Conservation (phyloP, 345 rosid species). For the Microthlaspi erraticum region DNA sequence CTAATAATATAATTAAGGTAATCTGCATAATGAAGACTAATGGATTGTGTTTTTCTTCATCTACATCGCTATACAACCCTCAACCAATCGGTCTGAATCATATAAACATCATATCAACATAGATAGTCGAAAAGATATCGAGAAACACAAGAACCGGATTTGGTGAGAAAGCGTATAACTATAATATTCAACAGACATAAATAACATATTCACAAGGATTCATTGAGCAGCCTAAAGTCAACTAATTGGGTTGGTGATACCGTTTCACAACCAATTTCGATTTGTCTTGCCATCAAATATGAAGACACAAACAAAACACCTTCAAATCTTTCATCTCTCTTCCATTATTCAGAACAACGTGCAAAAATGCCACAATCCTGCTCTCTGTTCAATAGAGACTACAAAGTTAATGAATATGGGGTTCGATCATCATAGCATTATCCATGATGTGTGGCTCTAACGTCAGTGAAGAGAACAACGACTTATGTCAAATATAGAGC, state of each 20-base stretch:
- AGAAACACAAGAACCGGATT: neutral
- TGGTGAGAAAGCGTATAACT: constrained; percentile 13
- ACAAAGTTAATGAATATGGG: neutral
- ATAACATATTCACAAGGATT: constrained; percentile 27
- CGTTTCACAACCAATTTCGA: constrained; percentile 40
- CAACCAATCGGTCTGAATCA: constrained; percentile 12
- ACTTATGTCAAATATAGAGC: neutral
- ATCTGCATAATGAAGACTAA: neutral
- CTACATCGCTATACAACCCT: neutral
- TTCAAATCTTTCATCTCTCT: constrained; percentile 21
- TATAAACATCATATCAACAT: constrained; percentile 28
- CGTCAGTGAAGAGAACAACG: neutral
- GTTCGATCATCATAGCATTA: neutral
- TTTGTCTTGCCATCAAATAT: constrained; percentile 39
- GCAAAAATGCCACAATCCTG: constrained; percentile 7
- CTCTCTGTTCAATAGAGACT: constrained; percentile 1
- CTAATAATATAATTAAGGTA: no score
- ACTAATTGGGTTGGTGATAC: constrained; percentile 37
- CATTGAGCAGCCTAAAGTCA: constrained; percentile 42
- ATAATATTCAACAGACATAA: neutral
- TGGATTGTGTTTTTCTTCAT: neutral
- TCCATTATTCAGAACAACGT: constrained; percentile 35
- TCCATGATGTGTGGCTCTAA: constrained; percentile 7
- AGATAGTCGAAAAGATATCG: constrained; percentile 19
- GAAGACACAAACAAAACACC: constrained; percentile 31